Evolutionary conservation across 2,329 filamentous ascomycete species (phyloP).

Genomic region (Ophiostoma piceae): DNA sequence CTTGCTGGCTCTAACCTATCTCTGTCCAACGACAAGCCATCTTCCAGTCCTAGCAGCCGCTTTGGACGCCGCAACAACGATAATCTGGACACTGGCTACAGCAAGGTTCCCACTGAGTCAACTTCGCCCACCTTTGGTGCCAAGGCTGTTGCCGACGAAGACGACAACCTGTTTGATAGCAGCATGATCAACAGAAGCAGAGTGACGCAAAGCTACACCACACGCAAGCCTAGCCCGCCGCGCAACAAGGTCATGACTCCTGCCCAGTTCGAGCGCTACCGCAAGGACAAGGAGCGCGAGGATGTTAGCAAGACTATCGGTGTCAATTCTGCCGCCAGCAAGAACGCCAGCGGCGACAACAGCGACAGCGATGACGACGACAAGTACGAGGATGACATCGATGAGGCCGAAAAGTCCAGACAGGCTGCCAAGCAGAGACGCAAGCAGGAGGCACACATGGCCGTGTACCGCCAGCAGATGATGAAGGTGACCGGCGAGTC

Average conservation of each 20-base stretch:
- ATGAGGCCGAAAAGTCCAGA: constrained; percentile 70
- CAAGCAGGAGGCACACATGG: constrained; percentile 85
- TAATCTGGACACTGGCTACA: constrained; percentile 30
- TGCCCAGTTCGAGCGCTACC: constrained; percentile 77
- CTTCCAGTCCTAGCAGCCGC: constrained; percentile 24
- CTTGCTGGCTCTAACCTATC: constrained; percentile 32
- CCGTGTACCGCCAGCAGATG: constrained; percentile 90
- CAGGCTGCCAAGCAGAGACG: constrained; percentile 69
- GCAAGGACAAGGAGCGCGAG: constrained; percentile 65
- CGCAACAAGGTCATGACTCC: constrained; percentile 83
- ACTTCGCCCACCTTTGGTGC: constrained; percentile 33
- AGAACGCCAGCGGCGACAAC: constrained; percentile 48
- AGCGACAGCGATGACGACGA: constrained; percentile 60
- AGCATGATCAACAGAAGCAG: constrained; percentile 39
- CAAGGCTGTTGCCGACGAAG: constrained; percentile 46
- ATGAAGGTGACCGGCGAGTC: constrained; percentile 88
- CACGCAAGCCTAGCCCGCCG: constrained; percentile 35
- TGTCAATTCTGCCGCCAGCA: constrained; percentile 40
- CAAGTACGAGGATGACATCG: constrained; percentile 68
- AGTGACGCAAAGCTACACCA: constrained; percentile 36
- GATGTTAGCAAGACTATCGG: constrained; percentile 39
- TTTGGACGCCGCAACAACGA: constrained; percentile 43
- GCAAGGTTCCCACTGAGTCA: constrained; percentile 33
- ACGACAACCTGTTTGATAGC: constrained; percentile 53
- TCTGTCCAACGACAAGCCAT: constrained; percentile 2